These are phyloP conservation scores for Aureobasidium namibiae DNA, from an alignment of 2,329 filamentous ascomycete species.

Conservation along the genomic window DNA sequence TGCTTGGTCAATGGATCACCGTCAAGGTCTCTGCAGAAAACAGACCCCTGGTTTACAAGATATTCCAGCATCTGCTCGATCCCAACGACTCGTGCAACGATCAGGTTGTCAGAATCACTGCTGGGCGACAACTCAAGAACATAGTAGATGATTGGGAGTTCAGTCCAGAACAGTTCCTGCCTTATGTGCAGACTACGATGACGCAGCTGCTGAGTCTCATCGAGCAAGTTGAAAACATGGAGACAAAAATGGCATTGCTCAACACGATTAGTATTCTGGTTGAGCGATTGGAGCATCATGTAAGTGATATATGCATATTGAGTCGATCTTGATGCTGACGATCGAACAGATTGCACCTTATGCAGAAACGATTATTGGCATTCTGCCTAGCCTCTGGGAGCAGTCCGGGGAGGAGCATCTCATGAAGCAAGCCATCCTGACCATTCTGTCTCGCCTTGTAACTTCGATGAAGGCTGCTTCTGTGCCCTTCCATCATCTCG, in stretches of 20 bases:
- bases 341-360: conserved; percentile 46
- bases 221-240: conserved; percentile 68
- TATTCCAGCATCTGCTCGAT: conserved; percentile 80
- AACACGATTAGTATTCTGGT: conserved; percentile 79
- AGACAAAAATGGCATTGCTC: conserved; percentile 84
- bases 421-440: conserved; percentile 88
- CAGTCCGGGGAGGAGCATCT: conserved; percentile 78
- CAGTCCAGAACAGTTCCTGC: conserved; percentile 61
- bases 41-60: conserved; percentile 70
- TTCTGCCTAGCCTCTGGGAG: conserved; percentile 78
- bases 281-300: conserved; percentile 65
- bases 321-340: conserved; percentile 13
- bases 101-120: conserved; percentile 82
- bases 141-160: conserved; percentile 84
- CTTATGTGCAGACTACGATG: conserved; percentile 67
- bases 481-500: conserved; percentile 66
- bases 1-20: conserved; percentile 83
- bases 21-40: conserved; percentile 64
- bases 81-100: conserved; percentile 70
- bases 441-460: conserved; percentile 77
- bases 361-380: conserved; percentile 72
- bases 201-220: conserved; percentile 69
- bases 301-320: conserved; percentile 31
- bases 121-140: conserved; percentile 72
- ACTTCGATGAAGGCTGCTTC: conserved; percentile 74